Base-by-base conservation (phyloP, 2,329 filamentous ascomycete species). In the Hypocreales sp. region DNA sequence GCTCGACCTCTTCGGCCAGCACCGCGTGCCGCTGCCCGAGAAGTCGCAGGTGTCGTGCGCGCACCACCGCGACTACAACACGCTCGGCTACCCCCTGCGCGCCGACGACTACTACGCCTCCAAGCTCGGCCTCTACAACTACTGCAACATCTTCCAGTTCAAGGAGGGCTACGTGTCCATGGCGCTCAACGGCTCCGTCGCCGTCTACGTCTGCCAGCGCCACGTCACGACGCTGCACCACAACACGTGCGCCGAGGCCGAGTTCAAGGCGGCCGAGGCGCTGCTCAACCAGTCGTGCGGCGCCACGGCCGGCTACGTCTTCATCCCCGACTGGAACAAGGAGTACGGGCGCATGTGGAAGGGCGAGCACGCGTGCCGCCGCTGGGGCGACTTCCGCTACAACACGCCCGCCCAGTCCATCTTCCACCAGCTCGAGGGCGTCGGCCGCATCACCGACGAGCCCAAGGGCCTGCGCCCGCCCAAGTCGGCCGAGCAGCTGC, bases 291-390 rank as follows among this genome's bases (percentile, higher is more conserved):
- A 16, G 3, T 30, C 34, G 5, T 35, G 34, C 25, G 34, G 31
- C 22, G 25, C 9, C 10, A 17, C 8, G 15, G n/a, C 5, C 26
- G 23, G 12, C 20, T 34, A 17, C 21, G 26, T 25, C 15, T 29
- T 17, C 15, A 24, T 31, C 8, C 5, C 5, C 7, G 14, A 22
- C 13, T 30, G 22, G 25, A 26, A 26, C 24, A 30, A 31, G 24
- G 24, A 31, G 25, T 34, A 34, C 20, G 34, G 34, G 3, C 25
- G 32, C 9, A 20, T 25, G 17, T 36, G 34, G 31, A 26, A 28
- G 8, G 29, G 23, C 23, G 23, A 24, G 11, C 14, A 9, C 13
- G 3, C 11, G 5, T 24, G 23, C 15, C 23, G 23, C 23, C 23
- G 23, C 23, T 24, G 23, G 23, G 10, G 23, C 23, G 14, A 16